These are phyloP conservation scores for Meyerozyma sp. DNA, from an alignment of 1,139 yeast species.

Conservation along the genomic window DNA sequence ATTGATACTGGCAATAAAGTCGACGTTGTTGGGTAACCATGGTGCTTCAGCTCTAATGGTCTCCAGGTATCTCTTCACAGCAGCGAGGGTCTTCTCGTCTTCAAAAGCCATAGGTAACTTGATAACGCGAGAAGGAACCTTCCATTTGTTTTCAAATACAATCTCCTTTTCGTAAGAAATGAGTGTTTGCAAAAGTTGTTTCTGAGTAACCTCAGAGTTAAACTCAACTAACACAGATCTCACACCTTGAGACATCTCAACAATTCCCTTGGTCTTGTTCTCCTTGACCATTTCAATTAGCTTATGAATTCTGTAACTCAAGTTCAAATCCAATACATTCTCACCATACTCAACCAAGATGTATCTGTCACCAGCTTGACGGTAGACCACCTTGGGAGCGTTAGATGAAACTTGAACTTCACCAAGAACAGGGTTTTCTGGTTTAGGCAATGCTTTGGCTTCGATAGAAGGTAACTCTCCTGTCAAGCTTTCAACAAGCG, in stretches of 20 bases:
- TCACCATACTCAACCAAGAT: constrained; percentile 90
- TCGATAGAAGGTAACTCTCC: constrained; percentile 38
- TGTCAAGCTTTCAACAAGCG: constrained; percentile 37
- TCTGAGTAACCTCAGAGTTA: constrained; percentile 61
- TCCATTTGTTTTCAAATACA: constrained; percentile 73
- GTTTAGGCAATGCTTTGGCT: constrained; percentile 26
- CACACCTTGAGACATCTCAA: constrained; percentile 96
- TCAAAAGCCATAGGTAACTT: constrained; percentile 95
- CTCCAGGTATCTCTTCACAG: constrained; percentile 86
- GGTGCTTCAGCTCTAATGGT: constrained; percentile 92
- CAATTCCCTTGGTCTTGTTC: constrained; percentile 68
- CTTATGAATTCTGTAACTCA: constrained; percentile 79
- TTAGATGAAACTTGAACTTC: constrained; percentile 40
- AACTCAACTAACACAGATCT: constrained; percentile 87
- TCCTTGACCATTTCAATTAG: constrained; percentile 67
- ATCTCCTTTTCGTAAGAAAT: constrained; percentile 73
- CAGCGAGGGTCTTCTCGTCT: constrained; percentile 80
- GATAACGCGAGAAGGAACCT: constrained; percentile 74
- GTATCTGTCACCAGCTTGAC: constrained; percentile 97
- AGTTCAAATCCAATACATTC: constrained; percentile 75
- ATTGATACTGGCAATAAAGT: constrained; percentile 84
- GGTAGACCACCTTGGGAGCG: constrained; percentile 72
- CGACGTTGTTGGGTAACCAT: constrained; percentile 97
- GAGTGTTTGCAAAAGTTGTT: constrained; percentile 55
- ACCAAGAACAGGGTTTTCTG: constrained; percentile 61